Base-by-base conservation (phyloP, 441 rosid genomes). In the Capsella rubella region DNA sequence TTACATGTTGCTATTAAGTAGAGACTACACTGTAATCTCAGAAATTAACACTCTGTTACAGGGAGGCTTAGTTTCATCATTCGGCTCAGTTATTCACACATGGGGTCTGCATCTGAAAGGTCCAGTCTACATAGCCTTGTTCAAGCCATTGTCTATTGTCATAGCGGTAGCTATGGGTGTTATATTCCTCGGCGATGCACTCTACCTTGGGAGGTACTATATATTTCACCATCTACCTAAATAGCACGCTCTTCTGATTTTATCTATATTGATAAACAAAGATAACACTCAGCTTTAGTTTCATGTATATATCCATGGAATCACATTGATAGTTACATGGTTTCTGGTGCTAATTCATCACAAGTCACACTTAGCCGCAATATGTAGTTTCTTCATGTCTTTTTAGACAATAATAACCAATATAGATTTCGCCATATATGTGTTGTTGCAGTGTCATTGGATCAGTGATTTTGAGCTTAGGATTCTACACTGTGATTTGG, bases 121-220 rank as follows among this genome's bases (percentile, higher is more conserved):
- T n/a, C 92, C 88, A 2, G 75, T 86, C 4, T 87, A 81, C 42
- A 78, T 85, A 35, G 76, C 88, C 4, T 69, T 69, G 52, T 90
- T 87, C 70, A 86, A 40, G 83, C 92, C 95, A 6, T 47, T 90
- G 46, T 79, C 89, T n/a, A 86, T 86, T 9, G 79, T 66, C 18
- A 80, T 82, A 68, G 90, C 89, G 0, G 89, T 77, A 0, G 35
- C 60, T 25, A 80, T 83, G 84, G 80, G 83, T 12, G 50, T 69
- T 63, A 12, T 78, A 1, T 85, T 86, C 78, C 87, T 87, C 2
- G 89, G 87, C 0, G 90, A 89, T 21, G 62, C 80, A 51, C 84
- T 87, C 16, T 73, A 78, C 74, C 78, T 85, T 10, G 89, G 90
- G 47, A 86, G 90, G 91, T 86, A 78, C 35, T 13, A 10, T 59